Evolutionary conservation across 176 grass and related monocot species (phyloP).

Genomic region (Eleusine coracana): DNA sequence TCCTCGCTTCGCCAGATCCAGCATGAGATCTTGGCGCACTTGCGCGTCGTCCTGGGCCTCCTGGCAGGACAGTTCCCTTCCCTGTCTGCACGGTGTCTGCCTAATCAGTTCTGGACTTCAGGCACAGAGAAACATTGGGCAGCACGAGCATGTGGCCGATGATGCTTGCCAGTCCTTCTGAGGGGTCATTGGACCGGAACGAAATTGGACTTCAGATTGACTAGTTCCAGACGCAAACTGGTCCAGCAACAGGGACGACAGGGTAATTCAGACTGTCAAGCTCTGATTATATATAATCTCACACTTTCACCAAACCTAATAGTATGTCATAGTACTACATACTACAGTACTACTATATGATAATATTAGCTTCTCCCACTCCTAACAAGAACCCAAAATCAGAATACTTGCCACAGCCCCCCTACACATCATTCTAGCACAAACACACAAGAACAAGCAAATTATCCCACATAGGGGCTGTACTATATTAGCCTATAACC

Average conservation of each 20-base stretch:
- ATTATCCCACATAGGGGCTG: neutral
- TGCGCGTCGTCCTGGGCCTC: neutral
- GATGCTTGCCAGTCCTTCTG: neutral
- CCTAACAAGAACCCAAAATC: neutral
- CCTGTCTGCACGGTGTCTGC: neutral
- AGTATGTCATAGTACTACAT: constrained; percentile 28
- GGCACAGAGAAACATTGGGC: neutral
- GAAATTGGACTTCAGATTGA: neutral
- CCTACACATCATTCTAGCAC: neutral
- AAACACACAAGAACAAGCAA: constrained; percentile 28
- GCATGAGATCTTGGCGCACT: constrained; percentile 8
- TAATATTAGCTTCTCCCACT: constrained; percentile 7
- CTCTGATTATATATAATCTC: constrained; percentile 7
- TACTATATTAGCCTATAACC: neutral
- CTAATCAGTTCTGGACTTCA: neutral
- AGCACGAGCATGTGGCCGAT: neutral
- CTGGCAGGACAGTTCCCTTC: neutral
- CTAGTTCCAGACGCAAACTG: neutral
- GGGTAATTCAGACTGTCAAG: neutral
- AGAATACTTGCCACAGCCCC: constrained; percentile 13
- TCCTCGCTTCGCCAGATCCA: constrained; percentile 4
- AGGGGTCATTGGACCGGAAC: neutral
- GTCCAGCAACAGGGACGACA: neutral
- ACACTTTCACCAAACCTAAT: constrained; percentile 16
- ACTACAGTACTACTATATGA: neutral